Evolutionary conservation across 2,329 filamentous ascomycete genomes (phyloP), one percentile per base, ranked within the genome.

Genomic region (Hirsutella minnesotensis): DNA sequence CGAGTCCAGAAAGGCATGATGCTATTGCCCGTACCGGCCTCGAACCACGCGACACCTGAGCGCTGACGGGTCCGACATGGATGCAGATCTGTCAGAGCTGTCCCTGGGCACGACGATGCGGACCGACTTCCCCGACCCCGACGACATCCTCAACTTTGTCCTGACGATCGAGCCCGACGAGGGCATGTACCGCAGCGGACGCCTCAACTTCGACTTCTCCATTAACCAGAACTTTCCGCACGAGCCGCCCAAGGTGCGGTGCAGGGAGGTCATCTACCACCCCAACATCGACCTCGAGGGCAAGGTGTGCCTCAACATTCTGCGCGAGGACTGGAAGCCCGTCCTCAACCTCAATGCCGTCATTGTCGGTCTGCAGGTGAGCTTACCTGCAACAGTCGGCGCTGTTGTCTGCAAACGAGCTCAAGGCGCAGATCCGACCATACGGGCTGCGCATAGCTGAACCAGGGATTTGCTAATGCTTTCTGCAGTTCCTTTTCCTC

Each of bases 301-400:
- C 53, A 98, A 98, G 60, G 89, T 98, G 49, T 98, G 92, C 69
- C 68, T 98, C 57, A 98, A 98, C 63, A 98, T 98, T 56, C 66
- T 98, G 57, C 74, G 92, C 48, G 92, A 98, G 68, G 92, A 98
- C 68, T 98, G 92, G 92, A 98, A 96, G 72, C 92, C 92, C 0
- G 92, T 98, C 37, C 68, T 98, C 59, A 96, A 96, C 62, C 65
- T 98, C 60, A 95, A 96, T 59, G 89, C 92, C 15, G 88, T 96
- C 34, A 92, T 98, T 52, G 88, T 96, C 42, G 92, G 92, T 35
- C 67, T 98, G 59, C 86, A 89, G 77, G 83, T 86, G 5, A 31
- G 43, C 39, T 7, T 15, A 3, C 10, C 29, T 31, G 10, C 29
- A n/a, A n/a, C n/a, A n/a, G n/a, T n/a, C n/a, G n/a, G n/a, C n/a